These are phyloP conservation scores for Botrytis porri DNA, from an alignment of 2,329 filamentous ascomycete genomes.

Conservation along the genomic window DNA sequence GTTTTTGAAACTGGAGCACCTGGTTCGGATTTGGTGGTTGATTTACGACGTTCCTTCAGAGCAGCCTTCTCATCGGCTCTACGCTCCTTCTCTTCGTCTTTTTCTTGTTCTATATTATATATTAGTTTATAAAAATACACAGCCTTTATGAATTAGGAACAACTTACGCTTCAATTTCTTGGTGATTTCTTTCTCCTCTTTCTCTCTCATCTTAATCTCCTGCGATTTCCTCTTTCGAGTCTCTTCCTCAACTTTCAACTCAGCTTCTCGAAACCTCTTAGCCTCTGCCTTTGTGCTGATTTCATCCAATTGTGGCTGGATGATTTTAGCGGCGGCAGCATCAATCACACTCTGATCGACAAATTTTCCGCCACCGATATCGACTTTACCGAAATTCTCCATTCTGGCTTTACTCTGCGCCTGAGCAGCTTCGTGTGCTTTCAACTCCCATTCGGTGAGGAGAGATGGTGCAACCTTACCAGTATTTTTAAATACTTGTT, in stretches of 20 bases:
- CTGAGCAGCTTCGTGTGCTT: conserved; percentile 67
- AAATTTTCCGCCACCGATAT: conserved; percentile 78
- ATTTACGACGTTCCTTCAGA: conserved; percentile 52
- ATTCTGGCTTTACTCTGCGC: conserved; percentile 60
- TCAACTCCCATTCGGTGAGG: conserved; percentile 74
- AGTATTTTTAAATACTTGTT: conserved; percentile 72
- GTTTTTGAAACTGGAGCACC: neutral
- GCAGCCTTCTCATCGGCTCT: conserved; percentile 54
- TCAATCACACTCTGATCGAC: conserved; percentile 78
- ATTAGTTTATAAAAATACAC: neutral
- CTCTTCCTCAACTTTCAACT: conserved; percentile 61
- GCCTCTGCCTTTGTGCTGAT: conserved; percentile 76
- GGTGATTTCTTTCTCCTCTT: conserved; percentile 52
- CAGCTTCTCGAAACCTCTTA: conserved; percentile 64
- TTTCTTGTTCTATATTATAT: conserved; percentile 39
- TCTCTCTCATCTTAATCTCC: conserved; percentile 54
- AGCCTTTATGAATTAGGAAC: neutral
- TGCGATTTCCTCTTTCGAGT: conserved; percentile 59
- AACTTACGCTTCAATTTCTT: conserved; percentile 58
- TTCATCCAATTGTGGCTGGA: conserved; percentile 82
- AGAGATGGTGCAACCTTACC: conserved; percentile 68
- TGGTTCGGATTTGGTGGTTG: conserved; percentile 23
- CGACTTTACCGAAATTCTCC: conserved; percentile 54
- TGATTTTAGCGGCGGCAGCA: conserved; percentile 69
- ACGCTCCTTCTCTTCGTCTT: conserved; percentile 45